Conservation (phyloP, 805 yeast species). For the Kregervanrija delftensis region DNA sequence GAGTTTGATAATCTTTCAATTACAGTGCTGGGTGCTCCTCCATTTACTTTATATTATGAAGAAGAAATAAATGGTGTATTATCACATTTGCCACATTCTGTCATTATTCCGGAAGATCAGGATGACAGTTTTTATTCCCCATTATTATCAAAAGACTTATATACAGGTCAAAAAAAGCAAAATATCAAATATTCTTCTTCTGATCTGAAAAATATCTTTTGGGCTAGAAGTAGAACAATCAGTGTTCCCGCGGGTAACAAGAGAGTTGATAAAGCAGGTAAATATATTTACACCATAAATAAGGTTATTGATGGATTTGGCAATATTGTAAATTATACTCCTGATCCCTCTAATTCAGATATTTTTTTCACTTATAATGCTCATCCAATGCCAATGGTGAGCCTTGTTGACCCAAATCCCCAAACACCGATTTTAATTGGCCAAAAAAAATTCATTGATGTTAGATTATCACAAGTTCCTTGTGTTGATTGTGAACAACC, state of each 20-base stretch:
- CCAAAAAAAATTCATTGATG: slow-evolving; percentile 25
- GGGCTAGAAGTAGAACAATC: slow-evolving; percentile 26
- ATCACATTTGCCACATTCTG: slow-evolving; percentile 21
- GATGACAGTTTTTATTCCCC: slow-evolving; percentile 41
- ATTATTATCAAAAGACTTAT: slow-evolving; percentile 28
- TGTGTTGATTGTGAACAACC: slow-evolving; percentile 40
- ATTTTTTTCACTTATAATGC: slow-evolving; percentile 40
- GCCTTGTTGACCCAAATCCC: slow-evolving; percentile 33
- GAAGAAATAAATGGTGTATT: slow-evolving; percentile 34
- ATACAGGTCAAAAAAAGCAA: slow-evolving; percentile 20
- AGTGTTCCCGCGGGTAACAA: slow-evolving; percentile 22
- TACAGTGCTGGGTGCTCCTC: slow-evolving; percentile 69
- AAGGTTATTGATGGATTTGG: slow-evolving; percentile 64
- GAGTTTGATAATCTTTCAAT: slow-evolving; percentile 35
- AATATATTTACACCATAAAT: slow-evolving; percentile 48
- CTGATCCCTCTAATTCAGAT: slow-evolving; percentile 28
- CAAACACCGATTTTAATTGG: slow-evolving; percentile 24
- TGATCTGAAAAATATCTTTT: slow-evolving; percentile 33
- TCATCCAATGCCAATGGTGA: slow-evolving; percentile 49
- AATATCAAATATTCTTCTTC: slow-evolving; percentile 16
- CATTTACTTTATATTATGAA: slow-evolving; percentile 52
- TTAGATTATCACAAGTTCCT: slow-evolving; percentile 19
- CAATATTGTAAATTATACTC: slow-evolving; percentile 41
- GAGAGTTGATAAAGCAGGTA: slow-evolving; percentile 35
- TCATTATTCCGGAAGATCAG: slow-evolving; percentile 39